Evolutionary conservation across 352 stramenopile genomes (phyloP), one percentile per base, ranked within the genome.

Genomic region (Achlya hypogyna): DNA sequence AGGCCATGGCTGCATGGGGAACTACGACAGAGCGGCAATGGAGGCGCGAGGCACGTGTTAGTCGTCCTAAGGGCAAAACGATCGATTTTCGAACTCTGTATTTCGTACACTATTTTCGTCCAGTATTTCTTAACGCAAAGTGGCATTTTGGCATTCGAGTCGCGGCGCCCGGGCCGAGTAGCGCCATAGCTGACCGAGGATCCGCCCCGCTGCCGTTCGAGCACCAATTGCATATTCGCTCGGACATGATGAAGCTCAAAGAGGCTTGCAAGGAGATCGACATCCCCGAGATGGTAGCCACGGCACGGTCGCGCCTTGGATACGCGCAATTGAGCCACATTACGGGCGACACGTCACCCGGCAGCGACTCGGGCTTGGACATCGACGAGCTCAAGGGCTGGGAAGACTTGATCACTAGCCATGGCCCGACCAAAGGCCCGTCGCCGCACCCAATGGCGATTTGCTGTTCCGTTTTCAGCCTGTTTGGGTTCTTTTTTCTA

Each of bases 401-500:
- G 60, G 60, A 67, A 59, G 60, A 67, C 38, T 25, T 67, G 25
- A 22, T 67, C 5, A 58, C 60, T 20, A 34, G 25, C 28, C n/a
- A n/a, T n/a, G 51, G 51, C 16, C 59, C 60, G 34, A 51, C 51
- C 2, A 67, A 67, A 58, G 60, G 60, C 12, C 60, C 60, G 27
- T 45, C 43, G 14, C 60, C 60, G 12, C 43, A 56, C 35, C 60
- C 60, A 22, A 29, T 22, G 20, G 60, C 60, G 32, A 67, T 67
- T 22, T 4, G 45, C 20, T 67, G 60, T 47, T 49, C 60, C 42
- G 51, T 67, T 31, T 58, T 67, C 34, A 67, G 60, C 28, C 20
- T 58, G 16, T 67, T 67, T 67, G 60, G 60, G 14, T 67, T 67
- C 51, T 67, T 67, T 34, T 67, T 67, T 27, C 60, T 67, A 5